phyloP scores from a whole-genome alignment of 1,139 yeast species.

The Candida mesenterica region DNA sequence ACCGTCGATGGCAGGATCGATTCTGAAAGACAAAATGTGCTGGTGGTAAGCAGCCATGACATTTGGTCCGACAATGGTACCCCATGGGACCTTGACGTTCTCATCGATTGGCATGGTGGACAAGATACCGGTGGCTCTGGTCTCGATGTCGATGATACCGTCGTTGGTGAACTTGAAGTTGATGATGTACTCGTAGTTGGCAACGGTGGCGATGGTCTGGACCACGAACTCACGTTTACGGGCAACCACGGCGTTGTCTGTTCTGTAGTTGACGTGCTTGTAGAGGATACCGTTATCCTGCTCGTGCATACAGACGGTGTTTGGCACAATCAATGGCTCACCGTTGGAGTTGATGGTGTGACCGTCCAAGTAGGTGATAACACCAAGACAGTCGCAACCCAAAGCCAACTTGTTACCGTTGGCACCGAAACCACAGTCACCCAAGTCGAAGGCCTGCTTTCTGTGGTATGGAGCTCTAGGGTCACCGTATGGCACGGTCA shows the following conservation, averaged over 20 bases:
- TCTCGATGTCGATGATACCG: constrained; percentile 79
- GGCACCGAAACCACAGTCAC: constrained; percentile 87
- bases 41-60: constrained; percentile 90
- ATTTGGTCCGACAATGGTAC: constrained; percentile 81
- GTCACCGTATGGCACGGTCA: constrained; percentile 93
- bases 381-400: constrained; percentile 91
- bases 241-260: constrained; percentile 68
- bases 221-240: constrained; percentile 84
- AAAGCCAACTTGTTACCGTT: constrained; percentile 71
- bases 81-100: constrained; percentile 74
- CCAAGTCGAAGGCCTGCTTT: constrained; percentile 89
- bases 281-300: constrained; percentile 79
- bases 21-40: constrained; percentile 79
- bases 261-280: constrained; percentile 86
- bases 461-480: constrained; percentile 89
- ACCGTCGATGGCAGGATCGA: constrained; percentile 87
- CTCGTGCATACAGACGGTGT: constrained; percentile 86
- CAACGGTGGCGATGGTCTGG: constrained; percentile 87
- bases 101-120: constrained; percentile 83
- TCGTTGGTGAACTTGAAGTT: constrained; percentile 79
- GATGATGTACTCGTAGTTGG: constrained; percentile 83
- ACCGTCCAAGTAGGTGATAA: constrained; percentile 77
- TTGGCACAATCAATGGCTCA: constrained; percentile 62
- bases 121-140: constrained; percentile 85
- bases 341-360: constrained; percentile 61